Evolutionary conservation across 164 flowering plant genomes (phyloP), one percentile per base, ranked within the genome.

Genomic region (Magnolia changhungtana): DNA sequence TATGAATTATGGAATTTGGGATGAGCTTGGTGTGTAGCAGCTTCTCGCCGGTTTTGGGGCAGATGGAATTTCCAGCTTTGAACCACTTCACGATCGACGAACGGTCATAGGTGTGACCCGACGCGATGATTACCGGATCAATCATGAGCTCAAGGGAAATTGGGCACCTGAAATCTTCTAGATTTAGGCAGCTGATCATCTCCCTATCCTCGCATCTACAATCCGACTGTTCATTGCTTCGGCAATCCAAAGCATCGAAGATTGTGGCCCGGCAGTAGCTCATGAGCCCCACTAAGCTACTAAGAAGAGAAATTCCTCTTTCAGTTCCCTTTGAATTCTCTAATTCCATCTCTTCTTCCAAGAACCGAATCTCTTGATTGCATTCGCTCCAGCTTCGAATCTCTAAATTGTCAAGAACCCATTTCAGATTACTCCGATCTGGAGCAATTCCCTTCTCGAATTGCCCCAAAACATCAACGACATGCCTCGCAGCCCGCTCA

Each of bases 81-180:
- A 95, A 73, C 97, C 98, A 94, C 80, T 87, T 90, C 50, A 72
- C 77, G 20, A 94, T 94, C 1, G 97, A 92, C 49, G 78, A 45
- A 0, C 96, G 92, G 74, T 94, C 98, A 52, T 90, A 94, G 0
- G 94, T 91, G 49, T 92, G 97, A 3, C 97, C 98, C 0, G 97
- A 88, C 1, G 86, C 74, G 2, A 90, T 71, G 2, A 89, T 88
- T 50, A 94, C 98, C 0, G 98, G 96, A 82, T 94, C 96, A 2
- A 78, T 82, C 97, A 94, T 94, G 50, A 91, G 72, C 78, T 92
- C 97, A 0, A 92, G 84, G 0, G 97, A 88, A 59, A 94, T 92
- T 2, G 98, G 96, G 68, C 97, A 92, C 58, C 87, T 86, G 70
- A 94, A 88, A 84, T 92, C 98, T 61, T 90, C 91, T 0, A 83